These are phyloP conservation scores for Ascocoryne sarcoides DNA, from an alignment of 2,329 filamentous ascomycete species.

Conservation along the genomic window DNA sequence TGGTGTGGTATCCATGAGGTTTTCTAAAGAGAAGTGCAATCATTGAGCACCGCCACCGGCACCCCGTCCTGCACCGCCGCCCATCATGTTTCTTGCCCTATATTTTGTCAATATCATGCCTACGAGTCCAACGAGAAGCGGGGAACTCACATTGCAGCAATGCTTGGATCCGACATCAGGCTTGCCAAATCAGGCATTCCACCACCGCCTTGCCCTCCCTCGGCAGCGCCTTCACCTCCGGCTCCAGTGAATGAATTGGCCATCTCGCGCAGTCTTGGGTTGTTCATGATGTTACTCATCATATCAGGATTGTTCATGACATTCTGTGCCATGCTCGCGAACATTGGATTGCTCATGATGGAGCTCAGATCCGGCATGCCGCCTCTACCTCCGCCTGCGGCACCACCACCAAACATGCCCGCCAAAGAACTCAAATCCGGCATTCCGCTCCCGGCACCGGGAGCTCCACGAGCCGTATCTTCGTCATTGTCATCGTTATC, in stretches of 20 bases:
- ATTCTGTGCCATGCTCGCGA: conserved; percentile 92
- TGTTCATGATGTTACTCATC: conserved; percentile 88
- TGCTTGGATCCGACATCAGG: conserved; percentile 85
- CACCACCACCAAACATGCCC: conserved; percentile 61
- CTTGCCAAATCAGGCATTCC: conserved; percentile 82
- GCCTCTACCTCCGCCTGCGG: conserved; percentile 54
- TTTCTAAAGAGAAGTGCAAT: neutral
- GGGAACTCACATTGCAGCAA: conserved; percentile 79
- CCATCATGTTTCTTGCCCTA: conserved; percentile 60
- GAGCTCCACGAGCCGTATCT: conserved; percentile 37
- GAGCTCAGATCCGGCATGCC: conserved; percentile 81
- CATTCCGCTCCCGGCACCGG: conserved; percentile 48
- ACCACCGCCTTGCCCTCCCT: conserved; percentile 41
- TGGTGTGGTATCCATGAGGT: neutral
- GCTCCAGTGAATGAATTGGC: conserved; percentile 62
- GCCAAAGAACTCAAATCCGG: conserved; percentile 64
- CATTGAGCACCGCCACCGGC: conserved; percentile 23
- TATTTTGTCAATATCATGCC: neutral
- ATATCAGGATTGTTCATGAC: conserved; percentile 94
- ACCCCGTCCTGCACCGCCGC: conserved; percentile 31
- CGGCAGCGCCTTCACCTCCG: conserved; percentile 38
- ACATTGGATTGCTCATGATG: conserved; percentile 98
- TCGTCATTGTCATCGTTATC: conserved; percentile 36
- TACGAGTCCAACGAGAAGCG: neutral
- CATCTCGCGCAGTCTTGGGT: conserved; percentile 83